Base-by-base conservation (phyloP, 306 rosid genomes). In the Pyrus bretschneideri region DNA sequence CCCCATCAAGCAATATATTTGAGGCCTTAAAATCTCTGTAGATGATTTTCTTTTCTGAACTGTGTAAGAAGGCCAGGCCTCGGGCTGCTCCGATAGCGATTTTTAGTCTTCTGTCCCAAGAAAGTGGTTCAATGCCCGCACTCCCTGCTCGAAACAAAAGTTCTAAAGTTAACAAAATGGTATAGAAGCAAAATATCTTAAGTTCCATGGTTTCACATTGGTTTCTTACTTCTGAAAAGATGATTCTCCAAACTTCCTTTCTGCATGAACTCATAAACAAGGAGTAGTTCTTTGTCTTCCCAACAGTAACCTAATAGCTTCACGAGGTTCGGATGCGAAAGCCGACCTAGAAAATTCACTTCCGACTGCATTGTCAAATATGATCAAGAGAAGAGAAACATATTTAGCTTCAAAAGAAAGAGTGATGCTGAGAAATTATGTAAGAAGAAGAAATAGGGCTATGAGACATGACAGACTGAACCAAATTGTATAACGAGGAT, bases 1-100 rank as follows among this genome's bases (percentile, higher is more conserved):
- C 98, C 96, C 38, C 87, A 76, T 95, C 97, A 60, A 95, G 96
- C 69, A 95, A 85, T 73, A 95, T 95, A 81, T 95, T 95, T 12
- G 97, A 90, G 72, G 98, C 87, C 82, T 95, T 95, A 75, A 95
- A 92, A 87, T 95, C 97, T 89, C 96, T 86, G 74, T 90, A 92
- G 83, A 95, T 95, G 64, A 92, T 89, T 78, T 88, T 79, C 72
- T 80, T 89, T 10, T 92, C 96, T 40, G 89, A 83, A 15, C 92
- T 58, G 73, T 95, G 98, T 82, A 95, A 81, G 82, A 88, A 92
- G 57, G 93, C 91, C 80, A 92, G 79, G 13, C 98, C 98, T 23
- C 90, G 84, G 82, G 98, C 98, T 23, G 97, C 98, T 75, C 89
- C 98, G 35, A 83, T 89, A 5, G 91, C 91, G 75, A 95, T 95